A percentile compares a stretch with the other conserved stretches of the same genome.
Conservation (phyloP, 441 rosid species). For the Bruguiera hainesii region DNA sequence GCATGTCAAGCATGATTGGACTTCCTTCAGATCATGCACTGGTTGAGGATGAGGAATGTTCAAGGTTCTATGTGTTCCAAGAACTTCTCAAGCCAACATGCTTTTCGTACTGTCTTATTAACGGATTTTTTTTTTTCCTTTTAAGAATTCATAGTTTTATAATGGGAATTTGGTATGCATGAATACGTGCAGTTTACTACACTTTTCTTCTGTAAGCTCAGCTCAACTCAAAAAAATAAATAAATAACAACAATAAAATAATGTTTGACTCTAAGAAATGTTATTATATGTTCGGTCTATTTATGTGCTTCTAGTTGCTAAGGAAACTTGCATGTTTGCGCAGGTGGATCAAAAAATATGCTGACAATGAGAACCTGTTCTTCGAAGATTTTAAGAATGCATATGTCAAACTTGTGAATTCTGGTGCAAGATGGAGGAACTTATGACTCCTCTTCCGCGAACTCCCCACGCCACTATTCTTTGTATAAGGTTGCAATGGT, state of each 20-base stretch:
- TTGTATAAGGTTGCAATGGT: neutral
- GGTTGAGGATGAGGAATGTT: slow-evolving; percentile 73
- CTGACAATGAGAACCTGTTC: slow-evolving; percentile 59
- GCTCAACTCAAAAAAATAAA: too few species aligned
- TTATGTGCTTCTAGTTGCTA: slow-evolving; percentile 1
- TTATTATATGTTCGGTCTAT: neutral
- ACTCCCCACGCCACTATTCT: neutral
- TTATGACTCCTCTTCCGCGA: slow-evolving; percentile 25
- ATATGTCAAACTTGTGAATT: slow-evolving; percentile 68
- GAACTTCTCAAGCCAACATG: slow-evolving; percentile 2
- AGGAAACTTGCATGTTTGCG: slow-evolving; percentile 7
- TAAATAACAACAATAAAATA: too few species aligned
- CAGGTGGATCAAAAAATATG: slow-evolving; percentile 80
- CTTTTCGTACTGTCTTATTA: neutral
- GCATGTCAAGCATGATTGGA: slow-evolving; percentile 80
- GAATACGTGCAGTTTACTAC: neutral
- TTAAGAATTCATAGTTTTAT: too few species aligned
- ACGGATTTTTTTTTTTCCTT: too few species aligned
- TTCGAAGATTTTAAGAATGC: slow-evolving; percentile 76
- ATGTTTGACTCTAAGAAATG: too few species aligned
- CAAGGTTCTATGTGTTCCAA: slow-evolving; percentile 46
- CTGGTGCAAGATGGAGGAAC: slow-evolving; percentile 72
- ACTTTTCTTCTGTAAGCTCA: too few species aligned
- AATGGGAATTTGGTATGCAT: too few species aligned
- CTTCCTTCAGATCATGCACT: slow-evolving; percentile 90